Evolutionary conservation across 768 basidiomycete species (phyloP).

Genomic region (Erythrobasidium yunnanense): DNA sequence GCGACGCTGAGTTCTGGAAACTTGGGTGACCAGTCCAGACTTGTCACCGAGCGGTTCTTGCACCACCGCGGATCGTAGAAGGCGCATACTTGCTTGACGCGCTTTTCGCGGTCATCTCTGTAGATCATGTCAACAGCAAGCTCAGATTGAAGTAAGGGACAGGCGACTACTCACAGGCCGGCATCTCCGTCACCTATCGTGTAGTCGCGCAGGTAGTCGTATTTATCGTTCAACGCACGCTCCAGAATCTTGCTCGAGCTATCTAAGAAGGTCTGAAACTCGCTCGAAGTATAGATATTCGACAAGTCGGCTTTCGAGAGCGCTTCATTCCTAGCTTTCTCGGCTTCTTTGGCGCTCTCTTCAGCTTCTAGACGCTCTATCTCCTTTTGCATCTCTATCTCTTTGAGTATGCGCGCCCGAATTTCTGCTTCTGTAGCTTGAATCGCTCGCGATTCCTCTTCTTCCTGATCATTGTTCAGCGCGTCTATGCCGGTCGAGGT

Average conservation of each 20-base stretch:
- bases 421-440: constrained; percentile 69
- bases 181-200: constrained; percentile 56
- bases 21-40: constrained; percentile 97
- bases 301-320: constrained; percentile 74
- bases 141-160: not conserved
- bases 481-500: not conserved
- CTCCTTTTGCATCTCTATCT: constrained; percentile 48
- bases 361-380: constrained; percentile 38
- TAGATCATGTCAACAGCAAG: not conserved
- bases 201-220: constrained; percentile 95
- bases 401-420: constrained; percentile 65
- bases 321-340: constrained; percentile 64
- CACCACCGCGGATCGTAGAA: constrained; percentile 85
- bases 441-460: constrained; percentile 76
- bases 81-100: constrained; percentile 83
- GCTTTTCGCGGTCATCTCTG: constrained; percentile 52
- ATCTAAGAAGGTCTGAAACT: constrained; percentile 88
- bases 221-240: constrained; percentile 82
- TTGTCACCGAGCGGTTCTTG: constrained; percentile 88
- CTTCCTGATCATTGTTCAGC: constrained; percentile 34
- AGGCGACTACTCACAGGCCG: not conserved
- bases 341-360: constrained; percentile 72
- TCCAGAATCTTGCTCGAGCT: constrained; percentile 90
- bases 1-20: constrained; percentile 92
- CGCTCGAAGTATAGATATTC: constrained; percentile 71